Conservation (phyloP, 1,284 basidiomycete genomes). For the Heterobasidion occidentale region DNA sequence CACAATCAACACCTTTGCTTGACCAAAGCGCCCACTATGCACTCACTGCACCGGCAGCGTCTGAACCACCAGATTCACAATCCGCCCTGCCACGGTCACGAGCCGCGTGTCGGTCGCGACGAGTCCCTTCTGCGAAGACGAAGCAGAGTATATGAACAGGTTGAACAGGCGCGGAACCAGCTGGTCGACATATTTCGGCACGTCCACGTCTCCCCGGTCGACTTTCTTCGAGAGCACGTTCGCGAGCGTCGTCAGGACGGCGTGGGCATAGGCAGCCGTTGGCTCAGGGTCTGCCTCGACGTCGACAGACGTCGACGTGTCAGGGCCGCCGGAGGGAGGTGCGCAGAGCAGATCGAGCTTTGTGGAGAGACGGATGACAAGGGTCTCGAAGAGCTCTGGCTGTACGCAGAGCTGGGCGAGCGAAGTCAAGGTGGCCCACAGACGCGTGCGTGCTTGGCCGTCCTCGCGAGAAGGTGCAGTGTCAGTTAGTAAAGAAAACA, state of each 20-base stretch:
- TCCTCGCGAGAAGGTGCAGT: slow-evolving; percentile 49
- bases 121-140: slow-evolving; percentile 17
- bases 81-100: slow-evolving; percentile 53
- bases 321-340: slow-evolving; percentile 13
- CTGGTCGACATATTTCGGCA: slow-evolving; percentile 71
- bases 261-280: slow-evolving; percentile 72
- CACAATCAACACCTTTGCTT: too few species aligned
- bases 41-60: slow-evolving; percentile 57
- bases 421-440: slow-evolving; percentile 65
- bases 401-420: slow-evolving; percentile 73
- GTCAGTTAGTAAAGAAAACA: slow-evolving; percentile 73
- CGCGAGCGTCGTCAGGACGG: slow-evolving; percentile 66
- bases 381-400: slow-evolving; percentile 75
- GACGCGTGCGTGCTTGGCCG: slow-evolving; percentile 47
- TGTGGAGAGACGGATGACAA: slow-evolving; percentile 74
- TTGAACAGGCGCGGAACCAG: slow-evolving; percentile 68
- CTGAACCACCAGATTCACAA: slow-evolving; percentile 66
- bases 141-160: slow-evolving; percentile 57
- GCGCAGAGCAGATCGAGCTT: slow-evolving; percentile 72
- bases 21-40: not conserved
- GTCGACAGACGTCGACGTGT: not conserved
- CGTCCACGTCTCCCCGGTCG: slow-evolving; percentile 53
- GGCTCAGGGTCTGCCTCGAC: slow-evolving; percentile 37
- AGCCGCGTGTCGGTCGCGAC: slow-evolving; percentile 58
- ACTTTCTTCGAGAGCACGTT: slow-evolving; percentile 65